Base-by-base conservation (phyloP, 352 stramenopile genomes). In the Bremia lactucae region DNA sequence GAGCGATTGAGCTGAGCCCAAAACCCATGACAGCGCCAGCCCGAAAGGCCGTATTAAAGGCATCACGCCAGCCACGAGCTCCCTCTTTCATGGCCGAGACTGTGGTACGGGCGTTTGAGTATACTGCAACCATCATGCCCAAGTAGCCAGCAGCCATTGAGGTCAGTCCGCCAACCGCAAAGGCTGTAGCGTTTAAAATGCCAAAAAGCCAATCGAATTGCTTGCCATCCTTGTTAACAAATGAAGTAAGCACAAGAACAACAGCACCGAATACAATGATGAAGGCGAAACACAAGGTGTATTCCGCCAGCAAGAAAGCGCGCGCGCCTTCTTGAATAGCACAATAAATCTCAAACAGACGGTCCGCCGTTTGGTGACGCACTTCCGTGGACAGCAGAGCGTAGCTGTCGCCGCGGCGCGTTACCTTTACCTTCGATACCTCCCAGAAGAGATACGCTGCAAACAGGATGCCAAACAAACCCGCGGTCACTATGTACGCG, bases 61-160 rank as follows among this genome's bases (percentile, higher is more conserved):
- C 94, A 31, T 87, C 72, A 18, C 80, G 95, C 89, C 93, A 98
- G 60, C 92, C 91, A 29, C 80, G 75, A 5, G 94, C 62, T 25
- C 80, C 80, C 54, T 94, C 69, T 61, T 96, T 96, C 74, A 98
- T 96, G 38, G 95, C 95, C 40, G 87, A 95, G 36, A 98, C 83
- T 33, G 96, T 98, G 39, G 96, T 99, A 59, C 96, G 88, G 7
- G 97, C 96, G 72, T 99, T 99, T 45, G 95, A 94, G 75, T 97
- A 98, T 14, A 98, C 96, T 19, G 96, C 96, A 24, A 99, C 94
- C 78, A 98, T 98, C 96, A 99, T 99, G 46, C 96, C 96, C 60
- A 99, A 88, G 76, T 98, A 98, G 48, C 96, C 96, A 36, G 88
- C 90, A 19, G 90, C 69, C 73, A 98, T 98, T 33, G 95, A 99